Conservation (phyloP, 768 basidiomycete species). For the Rhodosporidiobolus odoratus region DNA sequence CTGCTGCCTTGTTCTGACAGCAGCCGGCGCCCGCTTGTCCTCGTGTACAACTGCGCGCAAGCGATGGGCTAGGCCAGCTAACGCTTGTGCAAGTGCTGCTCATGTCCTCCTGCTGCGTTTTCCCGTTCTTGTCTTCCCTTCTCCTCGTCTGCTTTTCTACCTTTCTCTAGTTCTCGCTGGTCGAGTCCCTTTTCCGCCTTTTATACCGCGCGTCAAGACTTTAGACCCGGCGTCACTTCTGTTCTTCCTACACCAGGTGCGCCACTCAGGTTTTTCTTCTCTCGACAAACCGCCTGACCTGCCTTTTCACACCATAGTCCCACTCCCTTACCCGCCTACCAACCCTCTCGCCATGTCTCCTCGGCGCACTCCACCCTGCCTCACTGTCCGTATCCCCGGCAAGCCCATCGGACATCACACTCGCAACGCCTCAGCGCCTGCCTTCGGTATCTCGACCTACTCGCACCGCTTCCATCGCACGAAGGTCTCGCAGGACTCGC, state of each 20-base stretch:
- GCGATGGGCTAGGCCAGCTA: neutral
- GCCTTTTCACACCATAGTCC: too few species aligned
- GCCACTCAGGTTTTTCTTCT: neutral
- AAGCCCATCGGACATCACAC: neutral
- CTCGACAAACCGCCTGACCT: too few species aligned
- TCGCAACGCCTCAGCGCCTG: neutral
- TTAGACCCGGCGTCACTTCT: neutral
- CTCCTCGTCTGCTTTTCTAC: neutral
- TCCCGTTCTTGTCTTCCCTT: neutral
- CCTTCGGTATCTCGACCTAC: constrained; percentile 29
- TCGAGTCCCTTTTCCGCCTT: neutral
- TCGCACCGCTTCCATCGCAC: constrained; percentile 26
- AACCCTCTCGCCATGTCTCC: neutral
- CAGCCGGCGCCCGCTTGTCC: neutral
- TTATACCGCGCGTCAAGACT: neutral
- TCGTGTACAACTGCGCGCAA: neutral
- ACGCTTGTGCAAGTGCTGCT: too few species aligned
- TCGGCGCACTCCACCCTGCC: constrained; percentile 20
- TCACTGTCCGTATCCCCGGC: constrained; percentile 11
- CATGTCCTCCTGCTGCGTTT: neutral
- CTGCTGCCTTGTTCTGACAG: neutral
- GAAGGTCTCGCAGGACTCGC: neutral
- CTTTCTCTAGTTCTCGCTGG: neutral
- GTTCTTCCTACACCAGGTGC: neutral
- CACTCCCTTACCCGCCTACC: neutral